These are phyloP conservation scores for Komagataella ulmi DNA, from an alignment of 805 yeast species.

Conservation along the genomic window DNA sequence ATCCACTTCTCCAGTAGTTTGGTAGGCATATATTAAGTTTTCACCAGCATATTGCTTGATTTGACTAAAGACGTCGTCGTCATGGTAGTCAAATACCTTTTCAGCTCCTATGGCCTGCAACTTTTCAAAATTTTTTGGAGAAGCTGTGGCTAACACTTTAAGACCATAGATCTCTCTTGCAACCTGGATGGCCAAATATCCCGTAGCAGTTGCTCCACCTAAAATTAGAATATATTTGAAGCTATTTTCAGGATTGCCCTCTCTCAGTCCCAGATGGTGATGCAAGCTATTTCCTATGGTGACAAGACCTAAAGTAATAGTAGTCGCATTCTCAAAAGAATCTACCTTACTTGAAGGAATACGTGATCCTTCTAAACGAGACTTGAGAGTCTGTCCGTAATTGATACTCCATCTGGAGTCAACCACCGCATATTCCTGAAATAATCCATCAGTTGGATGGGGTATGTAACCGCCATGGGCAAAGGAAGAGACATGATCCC, in stretches of 20 bases:
- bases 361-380: conserved; percentile 11
- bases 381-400: conserved; percentile 8
- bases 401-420: conserved; percentile 23
- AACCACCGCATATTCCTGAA: conserved; percentile 37
- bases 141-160: conserved; percentile 17
- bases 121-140: conserved; percentile 10
- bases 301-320: conserved; percentile 36
- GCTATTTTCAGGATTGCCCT: conserved; percentile 11
- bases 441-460: conserved; percentile 37
- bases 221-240: conserved; percentile 34
- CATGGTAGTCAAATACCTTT: conserved; percentile 19
- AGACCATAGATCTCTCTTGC: conserved; percentile 30
- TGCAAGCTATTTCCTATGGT: conserved; percentile 31
- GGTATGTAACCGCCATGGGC: conserved; percentile 38
- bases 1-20: neutral
- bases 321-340: conserved; percentile 53
- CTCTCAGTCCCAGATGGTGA: conserved; percentile 17
- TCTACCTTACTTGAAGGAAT: conserved; percentile 24
- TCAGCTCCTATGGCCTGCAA: conserved; percentile 21
- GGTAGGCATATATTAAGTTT: conserved; percentile 15
- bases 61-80: conserved; percentile 14
- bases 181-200: conserved; percentile 43
- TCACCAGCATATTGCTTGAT: conserved; percentile 16
- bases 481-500: conserved; percentile 42
- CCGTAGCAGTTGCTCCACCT: conserved; percentile 64